These are phyloP conservation scores for Jatropha curcas DNA, from an alignment of 345 rosid species.

Conservation along the genomic window DNA sequence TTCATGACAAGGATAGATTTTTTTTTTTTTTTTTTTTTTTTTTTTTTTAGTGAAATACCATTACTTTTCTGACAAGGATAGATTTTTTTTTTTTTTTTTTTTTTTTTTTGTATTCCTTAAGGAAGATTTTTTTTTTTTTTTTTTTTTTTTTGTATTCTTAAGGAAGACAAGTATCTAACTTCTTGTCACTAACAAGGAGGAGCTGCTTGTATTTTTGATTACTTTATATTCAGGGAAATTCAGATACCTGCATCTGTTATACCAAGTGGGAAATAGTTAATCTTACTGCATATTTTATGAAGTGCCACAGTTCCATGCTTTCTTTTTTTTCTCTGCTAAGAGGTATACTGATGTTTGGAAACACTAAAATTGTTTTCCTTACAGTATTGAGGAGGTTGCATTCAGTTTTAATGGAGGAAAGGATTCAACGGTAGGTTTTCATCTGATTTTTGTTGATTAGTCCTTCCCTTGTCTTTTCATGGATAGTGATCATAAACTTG, in stretches of 20 bases:
- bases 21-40: too few species aligned
- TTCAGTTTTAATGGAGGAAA: constrained; percentile 99
- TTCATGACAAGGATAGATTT: neutral
- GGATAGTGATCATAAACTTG: constrained; percentile 22
- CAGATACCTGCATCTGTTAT: neutral
- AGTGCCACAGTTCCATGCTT: neutral
- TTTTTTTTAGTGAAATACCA: neutral
- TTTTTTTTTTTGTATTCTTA: neutral
- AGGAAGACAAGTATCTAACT: neutral
- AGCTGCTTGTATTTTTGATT: neutral
- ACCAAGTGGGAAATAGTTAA: neutral
- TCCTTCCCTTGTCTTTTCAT: constrained; percentile 14
- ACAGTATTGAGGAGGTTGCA: constrained; percentile 91
- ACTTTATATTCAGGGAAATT: neutral
- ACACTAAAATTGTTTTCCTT: constrained; percentile 21
- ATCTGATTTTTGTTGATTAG: constrained; percentile 14
- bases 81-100: too few species aligned
- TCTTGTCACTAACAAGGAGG: neutral
- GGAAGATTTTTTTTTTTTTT: too few species aligned
- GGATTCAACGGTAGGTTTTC: constrained; percentile 84
- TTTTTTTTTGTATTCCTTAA: too few species aligned
- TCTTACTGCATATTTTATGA: constrained; percentile 1
- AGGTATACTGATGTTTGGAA: constrained; percentile 28
- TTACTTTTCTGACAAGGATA: too few species aligned
- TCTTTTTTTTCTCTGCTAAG: neutral